Conservation (phyloP, 176 grass and related monocot genomes). For the Oryza meyeriana region DNA sequence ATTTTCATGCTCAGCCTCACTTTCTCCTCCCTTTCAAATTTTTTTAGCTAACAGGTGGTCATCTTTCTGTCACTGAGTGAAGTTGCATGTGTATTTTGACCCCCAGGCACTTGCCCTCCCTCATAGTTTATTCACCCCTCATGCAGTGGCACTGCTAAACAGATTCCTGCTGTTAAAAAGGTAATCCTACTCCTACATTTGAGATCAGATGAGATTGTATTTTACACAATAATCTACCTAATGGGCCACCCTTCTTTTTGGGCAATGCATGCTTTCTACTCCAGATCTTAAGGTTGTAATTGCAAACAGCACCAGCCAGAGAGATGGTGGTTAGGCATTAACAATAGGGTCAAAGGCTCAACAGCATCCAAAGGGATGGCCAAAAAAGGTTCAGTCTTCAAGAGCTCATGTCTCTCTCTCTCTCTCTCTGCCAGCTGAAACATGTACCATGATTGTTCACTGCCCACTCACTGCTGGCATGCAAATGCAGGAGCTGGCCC, state of each 20-base stretch:
- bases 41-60: conserved; percentile 9
- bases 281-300: not conserved
- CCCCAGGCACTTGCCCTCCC: conserved; percentile 13
- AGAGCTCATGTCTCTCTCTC: not conserved
- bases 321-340: conserved; percentile 42
- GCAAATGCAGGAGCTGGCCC: conserved; percentile 14
- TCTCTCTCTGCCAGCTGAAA: not conserved
- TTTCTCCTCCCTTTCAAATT: not conserved
- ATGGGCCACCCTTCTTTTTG: conserved; percentile 14
- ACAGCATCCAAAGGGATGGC: conserved; percentile 33
- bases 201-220: conserved; percentile 11
- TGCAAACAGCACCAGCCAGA: conserved; percentile 8
- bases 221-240: conserved; percentile 7
- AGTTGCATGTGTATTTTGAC: conserved; percentile 36
- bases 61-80: conserved; percentile 26
- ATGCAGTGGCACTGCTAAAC: not conserved
- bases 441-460: conserved; percentile 36
- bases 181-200: not conserved
- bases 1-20: not conserved
- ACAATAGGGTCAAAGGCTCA: conserved; percentile 39
- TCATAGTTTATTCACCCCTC: conserved; percentile 8
- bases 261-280: not conserved
- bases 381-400: not conserved
- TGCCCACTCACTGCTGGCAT: conserved; percentile 24
- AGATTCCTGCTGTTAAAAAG: not conserved